Evolutionary conservation across 306 rosid genomes (phyloP).

Genomic region (Rubus parviflorus): DNA sequence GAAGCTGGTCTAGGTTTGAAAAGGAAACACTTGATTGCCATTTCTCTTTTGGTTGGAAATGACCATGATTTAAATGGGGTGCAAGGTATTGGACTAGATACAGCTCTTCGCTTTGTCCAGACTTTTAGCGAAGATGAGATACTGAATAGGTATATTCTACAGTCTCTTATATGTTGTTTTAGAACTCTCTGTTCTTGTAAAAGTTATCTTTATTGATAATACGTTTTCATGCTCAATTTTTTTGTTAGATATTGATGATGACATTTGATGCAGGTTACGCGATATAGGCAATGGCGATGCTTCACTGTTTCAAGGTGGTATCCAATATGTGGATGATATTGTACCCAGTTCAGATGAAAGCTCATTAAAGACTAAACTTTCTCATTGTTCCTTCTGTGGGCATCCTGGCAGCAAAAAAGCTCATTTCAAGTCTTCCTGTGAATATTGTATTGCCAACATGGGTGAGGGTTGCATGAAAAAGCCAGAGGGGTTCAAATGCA

Average conservation of each 20-base stretch:
- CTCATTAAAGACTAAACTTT: conserved; percentile 44
- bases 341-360: conserved; percentile 37
- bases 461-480: conserved; percentile 67
- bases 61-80: conserved; percentile 80
- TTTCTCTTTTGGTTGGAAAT: conserved; percentile 87
- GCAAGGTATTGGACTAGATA: conserved; percentile 79
- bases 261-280: conserved; percentile 53
- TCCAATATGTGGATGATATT: conserved; percentile 33
- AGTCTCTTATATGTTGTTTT: not conserved
- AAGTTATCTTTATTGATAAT: not conserved
- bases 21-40: conserved; percentile 81
- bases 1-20: conserved; percentile 88
- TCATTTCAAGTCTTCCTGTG: conserved; percentile 61
- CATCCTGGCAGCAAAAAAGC: conserved; percentile 81
- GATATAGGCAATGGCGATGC: conserved; percentile 63
- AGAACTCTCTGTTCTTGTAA: not conserved
- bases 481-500: conserved; percentile 72
- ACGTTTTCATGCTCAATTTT: not conserved
- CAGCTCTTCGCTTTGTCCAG: conserved; percentile 74
- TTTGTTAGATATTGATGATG: conserved; percentile 15
- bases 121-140: conserved; percentile 70
- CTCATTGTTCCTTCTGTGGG: conserved; percentile 92
- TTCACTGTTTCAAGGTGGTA: conserved; percentile 38
- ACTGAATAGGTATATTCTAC: conserved; percentile 54
- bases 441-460: conserved; percentile 42